These are phyloP conservation scores for Penicillium sp. DNA, from an alignment of 2,329 filamentous ascomycete species.

Conservation along the genomic window DNA sequence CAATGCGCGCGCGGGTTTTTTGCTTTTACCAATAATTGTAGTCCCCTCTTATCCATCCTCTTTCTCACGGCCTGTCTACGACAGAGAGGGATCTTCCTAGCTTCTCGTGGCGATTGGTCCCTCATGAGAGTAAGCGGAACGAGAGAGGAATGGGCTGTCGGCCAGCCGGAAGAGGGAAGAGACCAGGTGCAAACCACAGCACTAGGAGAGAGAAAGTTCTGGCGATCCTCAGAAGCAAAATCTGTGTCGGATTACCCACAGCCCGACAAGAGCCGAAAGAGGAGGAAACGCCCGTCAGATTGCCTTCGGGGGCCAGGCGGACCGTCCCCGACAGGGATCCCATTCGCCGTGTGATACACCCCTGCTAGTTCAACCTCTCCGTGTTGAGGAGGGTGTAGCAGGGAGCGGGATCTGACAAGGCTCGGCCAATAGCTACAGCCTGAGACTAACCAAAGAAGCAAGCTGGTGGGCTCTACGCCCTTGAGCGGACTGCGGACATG, in stretches of 20 bases:
- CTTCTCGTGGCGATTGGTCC: too few relatives aligned
- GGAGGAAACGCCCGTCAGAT: slow-evolving; percentile 15
- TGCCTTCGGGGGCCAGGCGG: slow-evolving; percentile 9
- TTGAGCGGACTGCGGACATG: slow-evolving; percentile 12
- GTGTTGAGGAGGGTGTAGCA: slow-evolving; percentile 2
- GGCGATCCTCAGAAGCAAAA: slow-evolving; percentile 1
- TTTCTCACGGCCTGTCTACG: background rate
- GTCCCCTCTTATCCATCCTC: background rate
- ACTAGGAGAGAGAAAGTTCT: background rate
- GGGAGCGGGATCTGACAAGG: background rate
- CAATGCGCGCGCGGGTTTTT: slow-evolving; percentile 14
- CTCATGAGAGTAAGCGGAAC: background rate
- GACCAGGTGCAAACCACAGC: background rate
- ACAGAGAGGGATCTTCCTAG: slow-evolving; percentile 1
- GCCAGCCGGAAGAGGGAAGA: background rate
- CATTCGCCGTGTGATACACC: slow-evolving; percentile 14
- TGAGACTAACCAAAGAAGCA: slow-evolving; percentile 15
- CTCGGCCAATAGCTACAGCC: slow-evolving; percentile 12
- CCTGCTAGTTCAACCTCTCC: slow-evolving; percentile 9
- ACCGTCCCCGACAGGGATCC: slow-evolving; percentile 3
- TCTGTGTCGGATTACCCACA: slow-evolving; percentile 6
- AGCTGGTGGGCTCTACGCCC: slow-evolving; percentile 4
- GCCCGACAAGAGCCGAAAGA: slow-evolving; percentile 7
- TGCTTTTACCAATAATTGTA: slow-evolving; percentile 3
- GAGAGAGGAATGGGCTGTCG: background rate